Evolutionary conservation across 768 basidiomycete species (phyloP).

Genomic region (Tulasnella sp.): DNA sequence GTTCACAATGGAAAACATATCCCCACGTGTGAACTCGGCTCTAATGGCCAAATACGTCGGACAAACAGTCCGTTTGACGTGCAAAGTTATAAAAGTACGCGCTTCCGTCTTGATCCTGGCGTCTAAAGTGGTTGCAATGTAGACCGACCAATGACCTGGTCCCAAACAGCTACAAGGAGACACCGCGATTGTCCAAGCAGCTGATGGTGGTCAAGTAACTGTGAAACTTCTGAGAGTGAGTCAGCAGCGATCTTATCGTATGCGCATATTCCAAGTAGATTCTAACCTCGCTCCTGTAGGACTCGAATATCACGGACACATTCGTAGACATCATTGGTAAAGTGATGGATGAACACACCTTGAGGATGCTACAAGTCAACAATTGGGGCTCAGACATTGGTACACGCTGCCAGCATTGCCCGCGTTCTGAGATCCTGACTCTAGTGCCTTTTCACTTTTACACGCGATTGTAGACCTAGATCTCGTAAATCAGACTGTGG

Average conservation of each 20-base stretch:
- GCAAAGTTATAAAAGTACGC: slow-evolving; percentile 46
- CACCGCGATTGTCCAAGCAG: slow-evolving; percentile 46
- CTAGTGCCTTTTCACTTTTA: neutral
- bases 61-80: slow-evolving; percentile 47
- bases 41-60: slow-evolving; percentile 42
- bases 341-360: slow-evolving; percentile 41
- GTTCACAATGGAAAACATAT: slow-evolving; percentile 24
- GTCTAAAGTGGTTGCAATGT: slow-evolving; percentile 2
- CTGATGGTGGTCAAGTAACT: slow-evolving; percentile 53
- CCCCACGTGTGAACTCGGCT: slow-evolving; percentile 52
- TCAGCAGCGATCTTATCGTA: slow-evolving; percentile 13
- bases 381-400: slow-evolving; percentile 54
- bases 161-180: slow-evolving; percentile 32
- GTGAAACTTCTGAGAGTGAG: slow-evolving; percentile 35
- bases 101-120: slow-evolving; percentile 1
- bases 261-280: neutral
- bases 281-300: slow-evolving; percentile 25
- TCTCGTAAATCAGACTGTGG: slow-evolving; percentile 10
- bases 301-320: slow-evolving; percentile 37
- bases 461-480: slow-evolving; percentile 2
- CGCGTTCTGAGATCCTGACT: no score
- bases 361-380: slow-evolving; percentile 43
- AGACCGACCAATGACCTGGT: neutral
- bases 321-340: slow-evolving; percentile 60
- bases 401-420: slow-evolving; percentile 26